phyloP scores from a whole-genome alignment of 2,329 filamentous ascomycete species.

The Harringtonia aguacate region DNA sequence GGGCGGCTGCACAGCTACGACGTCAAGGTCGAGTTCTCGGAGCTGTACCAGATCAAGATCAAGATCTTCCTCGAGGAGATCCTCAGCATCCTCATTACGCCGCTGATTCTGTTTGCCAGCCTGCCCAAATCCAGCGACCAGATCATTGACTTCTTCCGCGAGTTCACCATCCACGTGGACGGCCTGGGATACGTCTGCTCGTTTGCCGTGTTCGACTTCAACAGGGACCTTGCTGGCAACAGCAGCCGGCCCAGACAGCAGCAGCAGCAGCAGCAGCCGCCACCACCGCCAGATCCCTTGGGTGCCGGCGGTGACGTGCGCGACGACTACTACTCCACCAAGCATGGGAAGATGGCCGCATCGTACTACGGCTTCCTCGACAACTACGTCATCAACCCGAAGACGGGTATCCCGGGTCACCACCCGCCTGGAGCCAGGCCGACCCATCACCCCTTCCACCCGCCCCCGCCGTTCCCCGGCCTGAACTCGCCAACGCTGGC shows the following conservation, averaged over 20 bases:
- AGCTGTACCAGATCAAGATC: conserved; percentile 85
- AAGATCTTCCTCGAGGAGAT: conserved; percentile 90
- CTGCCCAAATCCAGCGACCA: conserved; percentile 83
- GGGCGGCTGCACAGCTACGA: conserved; percentile 87
- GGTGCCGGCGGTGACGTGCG: conserved; percentile 52
- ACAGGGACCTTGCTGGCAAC: conserved; percentile 52
- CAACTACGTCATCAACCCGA: conserved; percentile 72
- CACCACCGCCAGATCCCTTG: conserved; percentile 14
- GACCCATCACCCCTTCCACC: conserved; percentile 67
- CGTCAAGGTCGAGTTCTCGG: conserved; percentile 80
- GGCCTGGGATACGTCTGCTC: conserved; percentile 94
- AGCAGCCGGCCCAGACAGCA: conserved; percentile 15
- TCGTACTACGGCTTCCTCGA: conserved; percentile 94
- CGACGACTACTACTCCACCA: conserved; percentile 88
- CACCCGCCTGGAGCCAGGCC: conserved; percentile 43
- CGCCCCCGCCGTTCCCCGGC: conserved; percentile 64
- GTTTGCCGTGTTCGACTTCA: conserved; percentile 95
- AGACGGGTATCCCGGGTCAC: conserved; percentile 52
- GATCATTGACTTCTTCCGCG: conserved; percentile 94
- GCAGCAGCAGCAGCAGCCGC: too few species aligned
- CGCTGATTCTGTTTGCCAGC: conserved; percentile 77
- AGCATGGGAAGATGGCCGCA: conserved; percentile 96
- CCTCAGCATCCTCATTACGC: conserved; percentile 83
- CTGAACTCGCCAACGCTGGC: conserved; percentile 52
- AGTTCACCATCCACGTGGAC: conserved; percentile 95